These are phyloP conservation scores for Ajuga chamaepitys DNA, from an alignment of 257 asterid species.

Conservation along the genomic window DNA sequence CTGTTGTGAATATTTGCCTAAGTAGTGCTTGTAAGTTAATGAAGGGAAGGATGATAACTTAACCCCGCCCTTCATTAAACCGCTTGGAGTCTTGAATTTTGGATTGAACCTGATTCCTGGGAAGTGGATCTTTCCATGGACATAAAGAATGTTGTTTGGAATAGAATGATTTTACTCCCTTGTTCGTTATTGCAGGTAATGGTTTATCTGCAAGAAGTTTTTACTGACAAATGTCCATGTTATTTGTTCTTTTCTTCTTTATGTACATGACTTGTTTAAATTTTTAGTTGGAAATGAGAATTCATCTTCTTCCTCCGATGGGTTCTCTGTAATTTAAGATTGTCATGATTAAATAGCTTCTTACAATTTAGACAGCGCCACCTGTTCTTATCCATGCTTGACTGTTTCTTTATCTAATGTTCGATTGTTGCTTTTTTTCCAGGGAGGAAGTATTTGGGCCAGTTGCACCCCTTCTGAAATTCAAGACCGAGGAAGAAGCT, in stretches of 20 bases:
- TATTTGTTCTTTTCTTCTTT: neutral
- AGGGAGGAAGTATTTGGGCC: constrained; percentile 98
- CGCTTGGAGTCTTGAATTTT: neutral
- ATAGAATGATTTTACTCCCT: neutral
- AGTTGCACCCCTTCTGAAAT: constrained; percentile 89
- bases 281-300: neutral
- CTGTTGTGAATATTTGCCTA: neutral
- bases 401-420: neutral
- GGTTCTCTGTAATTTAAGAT: neutral
- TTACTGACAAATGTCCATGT: neutral
- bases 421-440: constrained; percentile 11
- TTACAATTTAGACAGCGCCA: neutral
- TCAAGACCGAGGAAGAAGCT: constrained; percentile 94
- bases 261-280: neutral
- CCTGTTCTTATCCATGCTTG: neutral
- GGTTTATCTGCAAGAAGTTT: neutral
- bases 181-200: neutral
- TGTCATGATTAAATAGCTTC: neutral
- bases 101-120: neutral
- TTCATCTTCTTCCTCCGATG: neutral
- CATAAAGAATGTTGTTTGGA: neutral
- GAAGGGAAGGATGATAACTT: neutral
- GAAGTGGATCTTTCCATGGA: neutral
- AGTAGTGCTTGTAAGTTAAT: neutral
- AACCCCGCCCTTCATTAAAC: neutral